Evolutionary conservation across 148 eudicot species (phyloP), one percentile per base, ranked within the genome.

Genomic region (Silene uniflora): DNA sequence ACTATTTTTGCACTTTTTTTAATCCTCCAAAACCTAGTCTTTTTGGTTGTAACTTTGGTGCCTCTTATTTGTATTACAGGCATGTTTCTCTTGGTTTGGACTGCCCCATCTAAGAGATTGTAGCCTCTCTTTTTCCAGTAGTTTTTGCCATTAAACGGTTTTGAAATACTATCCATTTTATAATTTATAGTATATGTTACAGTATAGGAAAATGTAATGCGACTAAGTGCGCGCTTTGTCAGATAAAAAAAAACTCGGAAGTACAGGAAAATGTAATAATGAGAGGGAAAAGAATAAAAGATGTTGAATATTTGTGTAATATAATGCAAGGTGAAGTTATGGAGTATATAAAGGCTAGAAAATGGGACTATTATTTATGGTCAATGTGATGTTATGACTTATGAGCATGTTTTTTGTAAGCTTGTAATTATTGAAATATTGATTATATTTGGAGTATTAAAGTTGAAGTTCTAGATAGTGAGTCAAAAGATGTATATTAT

Each of bases 81-180:
- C 13, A 68, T 68, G 72, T 19, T 68, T 24, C 82, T 87, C 66
- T 67, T 66, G 22, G 76, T 49, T 21, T 69, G 25, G 16, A 60
- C 22, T 22, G 81, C 42, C 16, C 80, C 76, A 61, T 83, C 76
- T 10, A 88, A 72, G 13, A 86, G 84, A 61, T 73, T 65, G 79
- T 89, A 88, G 0, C 81, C 80, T 11, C 77, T 84, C 71, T 80
- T 86, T 63, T 78, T 84, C 85, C 88, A 81, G 22, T 78, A 81
- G 75, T 79, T 85, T 42, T 67, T 78, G 2, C 86, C 85, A 49
- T 72, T 77, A 32, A 84, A 85, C 18, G 83, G 78, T 52, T 35
- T 71, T 1, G 86, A 65, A 49, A 77, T 73, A 59, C 78, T 49
- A 17, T 79, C 82, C 89, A 86, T 82, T 62, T 19, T 75, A 29